These are phyloP conservation scores for Erigeron philadelphicus DNA, from an alignment of 140 eudicot species.

Conservation along the genomic window DNA sequence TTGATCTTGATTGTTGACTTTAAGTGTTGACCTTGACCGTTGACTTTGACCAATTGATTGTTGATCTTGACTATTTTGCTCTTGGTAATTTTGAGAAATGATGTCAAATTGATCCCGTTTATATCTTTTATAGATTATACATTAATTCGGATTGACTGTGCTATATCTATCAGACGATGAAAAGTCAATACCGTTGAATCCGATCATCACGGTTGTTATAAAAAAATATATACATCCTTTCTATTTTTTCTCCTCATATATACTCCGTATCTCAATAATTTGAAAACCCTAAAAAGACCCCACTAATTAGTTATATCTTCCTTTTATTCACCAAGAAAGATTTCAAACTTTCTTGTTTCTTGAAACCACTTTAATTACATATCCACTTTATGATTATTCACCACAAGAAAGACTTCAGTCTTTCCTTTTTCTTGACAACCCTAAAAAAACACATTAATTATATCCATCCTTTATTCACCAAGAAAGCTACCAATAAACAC, in stretches of 20 bases:
- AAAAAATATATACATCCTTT: no score
- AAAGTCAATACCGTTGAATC: no score
- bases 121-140: no score
- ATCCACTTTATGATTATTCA: background rate
- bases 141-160: no score
- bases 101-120: no score
- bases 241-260: background rate
- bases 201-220: no score
- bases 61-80: no score
- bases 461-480: conserved; percentile 28
- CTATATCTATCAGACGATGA: no score
- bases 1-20: no score
- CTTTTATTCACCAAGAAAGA: conserved; percentile 5
- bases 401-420: background rate
- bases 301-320: background rate
- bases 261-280: background rate
- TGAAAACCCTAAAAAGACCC: conserved; percentile 20
- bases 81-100: no score
- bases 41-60: no score
- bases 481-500: conserved; percentile 23
- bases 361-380: background rate
- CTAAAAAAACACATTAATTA: conserved; percentile 24
- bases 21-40: no score
- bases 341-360: background rate
- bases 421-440: conserved; percentile 22